Base-by-base conservation (phyloP, 768 basidiomycete species). In the Mycena polygramma region DNA sequence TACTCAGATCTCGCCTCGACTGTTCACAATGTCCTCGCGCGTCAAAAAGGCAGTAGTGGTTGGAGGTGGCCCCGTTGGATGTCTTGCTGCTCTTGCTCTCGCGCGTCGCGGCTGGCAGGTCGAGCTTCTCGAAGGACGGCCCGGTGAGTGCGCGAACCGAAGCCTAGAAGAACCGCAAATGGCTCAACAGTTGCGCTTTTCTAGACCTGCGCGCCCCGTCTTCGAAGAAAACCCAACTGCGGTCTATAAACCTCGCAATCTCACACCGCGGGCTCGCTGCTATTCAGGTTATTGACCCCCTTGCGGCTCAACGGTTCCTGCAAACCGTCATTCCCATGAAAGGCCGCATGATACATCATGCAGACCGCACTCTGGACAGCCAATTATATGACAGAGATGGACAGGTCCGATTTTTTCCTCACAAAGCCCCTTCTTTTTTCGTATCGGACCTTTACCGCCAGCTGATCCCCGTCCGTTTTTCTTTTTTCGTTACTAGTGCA, bases 241-340 rank as follows among this genome's bases (percentile, higher is more conserved):
- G 97, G 66, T 98, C 96, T 66, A 98, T 99, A 81, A 99, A 99
- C 83, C 86, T 99, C 63, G 97, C 96, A 35, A 95, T 99, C 68
- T 98, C 97, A 22, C 91, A 95, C 67, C 91, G 97, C 52, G 97
- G 97, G 72, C 92, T 99, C 66, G 90, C 92, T 75, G 97, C 97
- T 52, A 84, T 99, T 54, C 86, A 91, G 75, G 89, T 91, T 63
- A 88, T 99, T 72, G 93, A 97, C 82, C 84, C 90, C 49, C 87
- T 84, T 45, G 83, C 90, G 72, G 89, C 93, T 30, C 85, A 89
- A 63, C 85, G 90, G 70, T 92, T 97, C 77, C 80, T 97, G 75
- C 83, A 90, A 74, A 86, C 89, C 37, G 92, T 91, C 48, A 96
- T 98, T 81, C 96, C 96, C 74, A 97, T 99, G 96, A 90, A 87